phyloP scores from a whole-genome alignment of 257 asterid genomes.

The Cruciata laevipes region DNA sequence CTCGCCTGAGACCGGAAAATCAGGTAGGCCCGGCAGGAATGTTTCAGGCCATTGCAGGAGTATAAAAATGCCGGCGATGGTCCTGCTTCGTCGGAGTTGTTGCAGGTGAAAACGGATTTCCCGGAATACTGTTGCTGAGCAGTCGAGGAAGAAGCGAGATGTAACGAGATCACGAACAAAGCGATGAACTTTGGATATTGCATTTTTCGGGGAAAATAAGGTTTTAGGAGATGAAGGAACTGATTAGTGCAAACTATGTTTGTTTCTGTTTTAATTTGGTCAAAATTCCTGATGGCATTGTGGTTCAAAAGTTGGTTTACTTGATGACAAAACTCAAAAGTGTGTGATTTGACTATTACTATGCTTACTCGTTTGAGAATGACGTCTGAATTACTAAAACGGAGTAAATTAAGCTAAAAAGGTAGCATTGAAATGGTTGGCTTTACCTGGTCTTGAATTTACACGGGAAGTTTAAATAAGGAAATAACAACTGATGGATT shows the following conservation, averaged over 20 bases:
- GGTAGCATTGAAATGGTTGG: neutral
- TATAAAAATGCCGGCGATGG: constrained; percentile 42
- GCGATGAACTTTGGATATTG: constrained; percentile 11
- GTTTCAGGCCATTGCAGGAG: constrained; percentile 36
- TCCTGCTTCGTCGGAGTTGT: constrained; percentile 27
- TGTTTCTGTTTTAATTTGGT: neutral
- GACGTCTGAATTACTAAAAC: neutral
- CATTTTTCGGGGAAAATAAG: neutral
- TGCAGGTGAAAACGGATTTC: constrained; percentile 27
- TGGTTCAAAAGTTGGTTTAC: neutral
- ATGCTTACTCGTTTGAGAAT: neutral
- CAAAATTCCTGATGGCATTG: neutral
- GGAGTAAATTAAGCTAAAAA: neutral
- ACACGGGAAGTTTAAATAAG: neutral
- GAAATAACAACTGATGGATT: neutral
- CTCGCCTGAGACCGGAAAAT: constrained; percentile 35
- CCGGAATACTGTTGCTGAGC: constrained; percentile 51
- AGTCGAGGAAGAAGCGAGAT: constrained; percentile 16
- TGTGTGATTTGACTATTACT: neutral
- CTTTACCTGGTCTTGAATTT: neutral
- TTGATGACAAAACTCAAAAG: neutral
- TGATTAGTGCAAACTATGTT: no score
- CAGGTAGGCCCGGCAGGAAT: constrained; percentile 41
- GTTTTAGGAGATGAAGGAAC: neutral
- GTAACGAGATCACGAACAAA: constrained; percentile 17